Conservation (phyloP, 768 basidiomycete genomes). For the Boletus reticulatus region DNA sequence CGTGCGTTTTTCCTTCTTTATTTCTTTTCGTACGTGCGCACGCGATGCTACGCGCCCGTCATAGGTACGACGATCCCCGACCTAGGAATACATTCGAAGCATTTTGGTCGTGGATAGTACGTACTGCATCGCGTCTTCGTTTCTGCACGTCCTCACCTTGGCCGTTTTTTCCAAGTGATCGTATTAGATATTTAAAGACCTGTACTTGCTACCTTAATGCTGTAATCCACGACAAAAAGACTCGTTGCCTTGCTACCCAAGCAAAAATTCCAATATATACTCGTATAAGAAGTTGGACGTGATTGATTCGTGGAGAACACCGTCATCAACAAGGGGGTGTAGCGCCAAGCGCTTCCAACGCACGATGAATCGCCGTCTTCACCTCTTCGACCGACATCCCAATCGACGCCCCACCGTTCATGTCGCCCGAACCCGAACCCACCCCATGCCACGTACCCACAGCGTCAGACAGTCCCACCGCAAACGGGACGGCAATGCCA, state of each 20-base stretch:
- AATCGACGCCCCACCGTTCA: neutral
- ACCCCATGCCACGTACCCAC: neutral
- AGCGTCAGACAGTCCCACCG: neutral
- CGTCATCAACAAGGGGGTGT: no score
- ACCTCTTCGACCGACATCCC: constrained; percentile 21
- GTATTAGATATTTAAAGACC: no score
- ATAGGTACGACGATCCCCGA: constrained; percentile 26
- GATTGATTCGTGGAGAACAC: neutral
- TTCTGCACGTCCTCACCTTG: no score
- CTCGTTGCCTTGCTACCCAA: no score
- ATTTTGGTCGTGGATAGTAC: constrained; percentile 30
- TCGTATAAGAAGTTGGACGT: no score
- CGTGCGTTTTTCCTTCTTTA: constrained; percentile 10
- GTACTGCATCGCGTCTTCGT: neutral
- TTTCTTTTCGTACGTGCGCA: neutral
- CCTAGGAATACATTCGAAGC: constrained; percentile 27
- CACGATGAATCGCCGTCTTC: constrained; percentile 21
- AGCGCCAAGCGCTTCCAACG: constrained; percentile 15
- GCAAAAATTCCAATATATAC: no score
- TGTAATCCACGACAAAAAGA: no score
- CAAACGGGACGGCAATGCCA: neutral
- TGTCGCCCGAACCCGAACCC: neutral
- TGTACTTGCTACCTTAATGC: no score
- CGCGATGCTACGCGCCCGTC: neutral
- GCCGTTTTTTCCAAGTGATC: no score